Percentiles rank a stretch among this genome's conserved stretches.
phyloP scores from a whole-genome alignment of 139 green algal genomes.

The Coelastrella sp. region DNA sequence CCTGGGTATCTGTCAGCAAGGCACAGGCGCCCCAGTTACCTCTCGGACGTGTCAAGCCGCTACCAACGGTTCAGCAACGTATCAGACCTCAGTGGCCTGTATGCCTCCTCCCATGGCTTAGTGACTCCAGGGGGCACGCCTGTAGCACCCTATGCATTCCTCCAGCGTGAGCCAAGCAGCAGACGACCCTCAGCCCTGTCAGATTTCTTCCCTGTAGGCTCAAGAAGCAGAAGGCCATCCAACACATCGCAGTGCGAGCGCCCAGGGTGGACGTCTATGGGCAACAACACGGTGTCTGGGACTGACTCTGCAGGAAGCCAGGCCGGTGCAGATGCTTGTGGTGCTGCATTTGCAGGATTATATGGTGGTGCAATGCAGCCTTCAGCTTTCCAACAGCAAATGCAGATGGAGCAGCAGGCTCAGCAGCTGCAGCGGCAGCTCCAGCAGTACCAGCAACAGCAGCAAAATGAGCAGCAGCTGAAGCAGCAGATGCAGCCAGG shows the following conservation, averaged over 20 bases:
- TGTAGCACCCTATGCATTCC: background rate
- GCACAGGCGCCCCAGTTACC: constrained; percentile 9
- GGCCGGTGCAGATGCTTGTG: background rate
- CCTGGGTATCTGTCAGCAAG: background rate
- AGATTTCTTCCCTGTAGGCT: background rate
- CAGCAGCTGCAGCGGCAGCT: background rate
- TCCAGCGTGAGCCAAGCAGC: background rate
- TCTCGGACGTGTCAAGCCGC: background rate
- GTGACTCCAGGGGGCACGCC: background rate
- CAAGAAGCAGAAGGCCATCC: background rate
- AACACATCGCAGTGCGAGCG: background rate
- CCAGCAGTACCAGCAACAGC: background rate
- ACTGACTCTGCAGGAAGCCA: background rate
- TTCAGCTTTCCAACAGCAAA: background rate
- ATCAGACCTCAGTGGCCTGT: background rate
- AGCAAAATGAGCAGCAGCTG: background rate
- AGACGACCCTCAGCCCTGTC: constrained; percentile 6
- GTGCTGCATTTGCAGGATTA: background rate
- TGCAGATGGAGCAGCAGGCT: background rate
- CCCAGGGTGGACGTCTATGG: background rate
- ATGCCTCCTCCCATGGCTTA: background rate
- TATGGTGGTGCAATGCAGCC: background rate
- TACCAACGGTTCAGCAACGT: constrained; percentile 23
- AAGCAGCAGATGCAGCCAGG: background rate
- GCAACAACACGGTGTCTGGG: background rate